Conservation (phyloP, 257 asterid genomes). For the Jacaranda mimosifolia region DNA sequence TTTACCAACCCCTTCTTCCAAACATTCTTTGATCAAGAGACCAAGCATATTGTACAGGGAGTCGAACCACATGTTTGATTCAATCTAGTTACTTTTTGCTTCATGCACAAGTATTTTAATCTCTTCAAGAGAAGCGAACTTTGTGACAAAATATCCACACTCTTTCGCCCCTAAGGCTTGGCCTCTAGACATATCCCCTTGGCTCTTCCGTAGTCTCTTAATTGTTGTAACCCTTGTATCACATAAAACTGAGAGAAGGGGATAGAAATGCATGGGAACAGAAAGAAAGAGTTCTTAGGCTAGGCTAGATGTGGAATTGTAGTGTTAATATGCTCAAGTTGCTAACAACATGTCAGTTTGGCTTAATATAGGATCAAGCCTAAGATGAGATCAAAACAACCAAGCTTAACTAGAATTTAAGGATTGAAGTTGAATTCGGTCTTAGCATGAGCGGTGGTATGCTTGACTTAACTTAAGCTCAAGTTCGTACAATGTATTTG, state of each 20-base stretch:
- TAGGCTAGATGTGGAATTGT: neutral
- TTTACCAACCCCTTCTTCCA: neutral
- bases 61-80: neutral
- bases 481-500: neutral
- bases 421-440: neutral
- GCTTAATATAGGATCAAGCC: neutral
- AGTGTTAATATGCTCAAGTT: neutral
- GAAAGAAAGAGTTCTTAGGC: neutral
- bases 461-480: neutral
- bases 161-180: neutral
- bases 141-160: neutral
- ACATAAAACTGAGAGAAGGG: neutral
- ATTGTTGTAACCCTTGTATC: neutral
- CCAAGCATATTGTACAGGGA: neutral
- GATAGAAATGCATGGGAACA: neutral
- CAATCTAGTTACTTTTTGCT: neutral
- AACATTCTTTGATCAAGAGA: constrained; percentile 8
- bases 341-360: neutral
- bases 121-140: neutral
- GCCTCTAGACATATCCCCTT: neutral
- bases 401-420: neutral
- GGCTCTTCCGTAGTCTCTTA: neutral
- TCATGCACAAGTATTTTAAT: neutral
- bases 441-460: neutral
- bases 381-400: constrained; percentile 1